Base-by-base conservation (phyloP, 768 basidiomycete genomes). In the Amanita pseudoporphyria region DNA sequence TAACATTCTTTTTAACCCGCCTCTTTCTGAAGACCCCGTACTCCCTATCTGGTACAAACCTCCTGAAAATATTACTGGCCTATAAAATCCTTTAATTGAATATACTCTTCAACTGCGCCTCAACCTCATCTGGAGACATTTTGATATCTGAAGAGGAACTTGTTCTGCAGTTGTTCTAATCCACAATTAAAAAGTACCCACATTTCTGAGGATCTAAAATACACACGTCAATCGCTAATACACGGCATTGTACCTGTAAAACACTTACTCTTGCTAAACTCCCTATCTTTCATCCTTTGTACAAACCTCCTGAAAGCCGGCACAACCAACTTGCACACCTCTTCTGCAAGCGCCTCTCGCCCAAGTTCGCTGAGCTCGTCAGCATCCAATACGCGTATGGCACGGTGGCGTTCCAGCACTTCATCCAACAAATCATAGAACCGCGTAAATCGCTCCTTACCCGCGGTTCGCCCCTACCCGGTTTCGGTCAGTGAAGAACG, bases 401-500 rank as follows among this genome's bases (percentile, higher is more conserved):
- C 61, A 53, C 74, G 71, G 63, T 92, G 89, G 39, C 88, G 66
- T 60, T 91, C 88, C 43, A 79, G 69, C 18, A 87, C 75, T 58
- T 90, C 89, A 24, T 91, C 89, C 54, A 91, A 65, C 33, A 85
- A 60, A 55, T 88, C 86, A 56, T 83, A 91, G 65, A 92, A 92
- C 50, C 79, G 70, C 28, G 81, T 87, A 61, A 87, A 84, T 64
- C 84, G 87, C 65, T 90, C 88, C 66, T 91, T 91, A 13, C 78
- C 78, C 3, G 78, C 79, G 3, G 74, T 71, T 64, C 78, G 79
- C 22, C 72, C 73, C 6, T 63, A 67, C 57, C 16, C 14, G 7
- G 22, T 7, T 26, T 32, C 26, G 42, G 30, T 16, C 9, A 9
- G 19, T 9, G 31, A 33, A 28, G 5, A 13, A 6, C n/a, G 22